Percentiles rank a stretch among this genome's conserved stretches.
Conservation (phyloP, 306 rosid species). For the Vachellia pachyceras region DNA sequence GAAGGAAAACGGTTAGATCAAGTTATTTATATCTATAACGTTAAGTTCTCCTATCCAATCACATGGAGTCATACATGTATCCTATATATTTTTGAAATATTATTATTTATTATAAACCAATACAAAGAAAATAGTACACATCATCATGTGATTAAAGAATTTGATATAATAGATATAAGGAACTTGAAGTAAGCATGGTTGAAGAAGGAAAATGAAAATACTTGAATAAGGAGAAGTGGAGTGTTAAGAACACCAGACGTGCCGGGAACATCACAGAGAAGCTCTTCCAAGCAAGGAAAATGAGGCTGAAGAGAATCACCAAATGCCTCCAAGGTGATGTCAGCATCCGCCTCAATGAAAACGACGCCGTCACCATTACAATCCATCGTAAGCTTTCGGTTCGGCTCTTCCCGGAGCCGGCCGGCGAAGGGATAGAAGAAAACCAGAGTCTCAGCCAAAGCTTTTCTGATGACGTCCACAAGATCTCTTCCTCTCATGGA, state of each 20-base stretch:
- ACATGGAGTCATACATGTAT: too few relatives aligned
- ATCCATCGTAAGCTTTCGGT: conserved; percentile 7
- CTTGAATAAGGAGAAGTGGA: conserved; percentile 4
- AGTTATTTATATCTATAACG: too few relatives aligned
- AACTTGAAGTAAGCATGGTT: too few relatives aligned
- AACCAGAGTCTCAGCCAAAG: neutral
- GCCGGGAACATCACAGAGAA: neutral
- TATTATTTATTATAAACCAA: too few relatives aligned
- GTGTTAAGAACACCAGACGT: neutral
- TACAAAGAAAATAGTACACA: too few relatives aligned
- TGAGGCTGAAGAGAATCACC: conserved; percentile 21
- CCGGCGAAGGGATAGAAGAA: conserved; percentile 16
- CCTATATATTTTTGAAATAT: too few relatives aligned
- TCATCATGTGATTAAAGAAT: too few relatives aligned
- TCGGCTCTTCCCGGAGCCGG: neutral
- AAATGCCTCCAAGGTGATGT: neutral
- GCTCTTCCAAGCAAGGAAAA: conserved; percentile 14
- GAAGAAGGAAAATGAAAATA: neutral
- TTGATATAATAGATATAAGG: too few relatives aligned
- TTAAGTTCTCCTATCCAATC: too few relatives aligned
- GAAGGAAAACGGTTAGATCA: too few relatives aligned
- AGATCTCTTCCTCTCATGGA: neutral
- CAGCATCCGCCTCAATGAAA: conserved; percentile 15
- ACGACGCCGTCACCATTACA: neutral
- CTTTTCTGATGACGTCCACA: neutral